A percentile compares a stretch with the other conserved stretches of the same genome.
Evolutionary conservation across 2,329 filamentous ascomycete species (phyloP).

Genomic region (Xylariomycetidae sp.): DNA sequence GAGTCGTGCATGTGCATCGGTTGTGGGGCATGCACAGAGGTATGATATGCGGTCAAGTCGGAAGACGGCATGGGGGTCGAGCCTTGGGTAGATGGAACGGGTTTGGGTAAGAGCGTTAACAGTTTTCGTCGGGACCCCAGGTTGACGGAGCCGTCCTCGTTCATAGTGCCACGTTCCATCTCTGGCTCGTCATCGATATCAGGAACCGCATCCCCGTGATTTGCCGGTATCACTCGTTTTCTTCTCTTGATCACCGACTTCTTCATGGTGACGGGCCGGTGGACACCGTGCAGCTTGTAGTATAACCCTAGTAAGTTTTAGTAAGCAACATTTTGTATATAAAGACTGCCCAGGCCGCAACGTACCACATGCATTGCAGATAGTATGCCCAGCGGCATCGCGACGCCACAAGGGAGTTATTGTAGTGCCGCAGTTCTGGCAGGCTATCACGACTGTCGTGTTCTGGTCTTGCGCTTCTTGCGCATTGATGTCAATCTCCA

Average conservation of each 20-base stretch:
- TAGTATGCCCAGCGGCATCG: constrained; percentile 91
- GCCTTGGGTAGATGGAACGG: constrained; percentile 38
- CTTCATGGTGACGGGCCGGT: constrained; percentile 97
- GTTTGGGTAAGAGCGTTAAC: constrained; percentile 44
- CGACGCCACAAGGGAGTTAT: constrained; percentile 94
- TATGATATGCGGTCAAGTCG: constrained; percentile 49
- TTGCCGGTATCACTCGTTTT: constrained; percentile 86
- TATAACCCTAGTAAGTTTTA: constrained; percentile 64
- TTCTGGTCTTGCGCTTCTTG: constrained; percentile 38
- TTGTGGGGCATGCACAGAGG: constrained; percentile 35
- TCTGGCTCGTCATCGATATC: constrained; percentile 33
- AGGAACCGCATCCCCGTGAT: constrained; percentile 39
- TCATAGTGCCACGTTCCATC: constrained; percentile 52
- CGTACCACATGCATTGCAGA: constrained; percentile 95
- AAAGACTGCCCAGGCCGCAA: too few relatives aligned
- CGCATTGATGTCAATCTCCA: constrained; percentile 43
- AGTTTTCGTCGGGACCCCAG: constrained; percentile 50
- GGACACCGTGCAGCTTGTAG: constrained; percentile 90
- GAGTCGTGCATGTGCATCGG: constrained; percentile 37
- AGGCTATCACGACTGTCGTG: constrained; percentile 74
- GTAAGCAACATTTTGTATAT: not conserved
- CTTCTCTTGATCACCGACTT: constrained; percentile 94
- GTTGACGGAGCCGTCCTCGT: constrained; percentile 62
- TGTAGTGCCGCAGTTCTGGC: constrained; percentile 94
- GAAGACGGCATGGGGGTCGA: constrained; percentile 39